Conservation (phyloP, 129 eudicot species). For the Deinandra increscens region DNA sequence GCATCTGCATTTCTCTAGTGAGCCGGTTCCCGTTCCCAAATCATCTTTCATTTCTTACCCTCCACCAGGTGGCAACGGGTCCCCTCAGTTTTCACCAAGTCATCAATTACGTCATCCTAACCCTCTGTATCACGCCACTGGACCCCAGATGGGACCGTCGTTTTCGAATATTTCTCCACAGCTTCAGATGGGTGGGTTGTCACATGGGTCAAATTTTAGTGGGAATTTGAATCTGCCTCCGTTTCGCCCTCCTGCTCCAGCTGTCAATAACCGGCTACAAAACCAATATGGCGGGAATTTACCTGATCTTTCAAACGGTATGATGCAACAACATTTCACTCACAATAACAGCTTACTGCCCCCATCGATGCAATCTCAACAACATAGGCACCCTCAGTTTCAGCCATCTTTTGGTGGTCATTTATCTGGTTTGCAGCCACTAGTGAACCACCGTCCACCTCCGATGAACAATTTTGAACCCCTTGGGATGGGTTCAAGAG, state of each 20-base stretch:
- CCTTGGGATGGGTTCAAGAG: slow-evolving; percentile 62
- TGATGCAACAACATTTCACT: slow-evolving; percentile 45
- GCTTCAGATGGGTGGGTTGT: slow-evolving; percentile 51
- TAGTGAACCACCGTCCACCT: slow-evolving; percentile 54
- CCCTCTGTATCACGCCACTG: slow-evolving; percentile 44
- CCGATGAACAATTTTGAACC: slow-evolving; percentile 60
- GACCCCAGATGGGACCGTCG: slow-evolving; percentile 45
- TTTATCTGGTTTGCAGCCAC: slow-evolving; percentile 54
- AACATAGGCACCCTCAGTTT: slow-evolving; percentile 52
- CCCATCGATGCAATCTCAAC: slow-evolving; percentile 45
- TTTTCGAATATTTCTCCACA: slow-evolving; percentile 45
- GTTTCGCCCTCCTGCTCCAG: slow-evolving; percentile 50
- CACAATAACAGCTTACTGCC: slow-evolving; percentile 23
- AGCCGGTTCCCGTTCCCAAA: slow-evolving; percentile 66
- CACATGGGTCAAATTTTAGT: slow-evolving; percentile 57
- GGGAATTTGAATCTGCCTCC: slow-evolving; percentile 53
- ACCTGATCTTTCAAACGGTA: slow-evolving; percentile 46
- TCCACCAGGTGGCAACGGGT: slow-evolving; percentile 56
- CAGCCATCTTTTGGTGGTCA: slow-evolving; percentile 54
- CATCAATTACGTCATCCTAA: slow-evolving; percentile 45
- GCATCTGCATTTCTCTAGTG: slow-evolving; percentile 59
- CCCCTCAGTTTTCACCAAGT: slow-evolving; percentile 58
- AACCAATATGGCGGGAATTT: slow-evolving; percentile 61
- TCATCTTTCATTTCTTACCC: slow-evolving; percentile 81
- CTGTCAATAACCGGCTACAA: slow-evolving; percentile 46